Conservation (phyloP, 148 eudicot genomes). For the Tetragonia tetragonoides region DNA sequence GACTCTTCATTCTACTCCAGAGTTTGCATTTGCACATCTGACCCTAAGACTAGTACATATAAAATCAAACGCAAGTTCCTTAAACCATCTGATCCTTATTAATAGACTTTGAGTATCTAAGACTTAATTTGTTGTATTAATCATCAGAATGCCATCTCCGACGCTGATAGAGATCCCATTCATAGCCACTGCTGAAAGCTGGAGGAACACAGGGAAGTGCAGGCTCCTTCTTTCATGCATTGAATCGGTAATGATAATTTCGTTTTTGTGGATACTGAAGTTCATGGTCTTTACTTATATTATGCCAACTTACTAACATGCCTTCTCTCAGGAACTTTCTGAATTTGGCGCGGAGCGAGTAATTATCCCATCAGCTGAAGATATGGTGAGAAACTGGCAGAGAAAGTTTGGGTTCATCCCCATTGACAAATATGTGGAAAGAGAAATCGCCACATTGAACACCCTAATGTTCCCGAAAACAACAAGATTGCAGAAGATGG, state of each 20-base stretch:
- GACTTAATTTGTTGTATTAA: background rate
- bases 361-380: constrained; percentile 40
- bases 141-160: constrained; percentile 45
- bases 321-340: constrained; percentile 35
- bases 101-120: background rate
- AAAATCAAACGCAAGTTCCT: too few relatives aligned
- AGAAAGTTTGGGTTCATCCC: constrained; percentile 24
- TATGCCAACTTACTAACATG: background rate
- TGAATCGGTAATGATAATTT: constrained; percentile 36
- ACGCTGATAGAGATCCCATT: constrained; percentile 57
- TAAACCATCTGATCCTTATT: too few relatives aligned
- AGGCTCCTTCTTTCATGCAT: constrained; percentile 27
- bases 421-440: background rate
- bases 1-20: too few relatives aligned
- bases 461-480: constrained; percentile 52
- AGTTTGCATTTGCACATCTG: too few relatives aligned
- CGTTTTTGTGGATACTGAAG: too few relatives aligned
- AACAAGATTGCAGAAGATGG: constrained; percentile 38
- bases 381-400: constrained; percentile 35
- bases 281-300: too few relatives aligned
- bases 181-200: constrained; percentile 39
- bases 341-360: constrained; percentile 29
- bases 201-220: constrained; percentile 40
- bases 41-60: too few relatives aligned
- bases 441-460: constrained; percentile 26